Evolutionary conservation across 805 yeast genomes (phyloP), one percentile per base, ranked within the genome.

Genomic region (Metschnikowia continentalis): DNA sequence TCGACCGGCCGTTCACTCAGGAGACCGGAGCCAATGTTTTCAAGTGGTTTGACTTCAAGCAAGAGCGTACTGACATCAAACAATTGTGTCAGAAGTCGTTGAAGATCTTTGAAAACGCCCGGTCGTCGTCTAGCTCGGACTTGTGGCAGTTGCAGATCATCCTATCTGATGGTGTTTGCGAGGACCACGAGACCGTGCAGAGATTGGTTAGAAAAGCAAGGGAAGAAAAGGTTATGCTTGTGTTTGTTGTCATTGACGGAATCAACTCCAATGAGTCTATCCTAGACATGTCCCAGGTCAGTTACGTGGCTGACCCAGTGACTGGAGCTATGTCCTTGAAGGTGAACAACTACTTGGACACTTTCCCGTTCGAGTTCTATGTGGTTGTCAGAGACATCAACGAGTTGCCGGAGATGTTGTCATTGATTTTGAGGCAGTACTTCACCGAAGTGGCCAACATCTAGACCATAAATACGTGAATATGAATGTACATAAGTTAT

Each of bases 111-210:
- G 81, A 79, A 46, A 81, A 82, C 52, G 82, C 86, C 3, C 63
- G 77, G 42, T 64, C 74, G 3, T 63, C 74, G 0, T 68, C 74
- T 11, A 70, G 68, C 57, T 62, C 73, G 38, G 96, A 89, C 54
- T 76, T 89, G 64, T 94, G 98, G 97, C 96, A 90, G 69, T 76
- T 94, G 57, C 90, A 95, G 66, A 90, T 94, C 50, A 86, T 94
- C 53, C 78, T 94, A 32, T 90, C 97, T 1, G 99, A 94, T 72
- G 99, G 99, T 70, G 89, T 94, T 44, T 90, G 97, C 65, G 99
- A 94, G 68, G 95, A 91, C 66, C 99, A 94, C 66, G 90, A 79
- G 32, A 82, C 86, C 0, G 75, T 94, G 46, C 83, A 87, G 57
- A 77, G 92, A 56, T 76, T 94, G 59, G 97, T 92, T 3, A 84